Percentiles rank a stretch among this genome's conserved stretches.
These are phyloP conservation scores for Magnaporthales sp. DNA, from an alignment of 2,329 filamentous ascomycete genomes.

Conservation along the genomic window DNA sequence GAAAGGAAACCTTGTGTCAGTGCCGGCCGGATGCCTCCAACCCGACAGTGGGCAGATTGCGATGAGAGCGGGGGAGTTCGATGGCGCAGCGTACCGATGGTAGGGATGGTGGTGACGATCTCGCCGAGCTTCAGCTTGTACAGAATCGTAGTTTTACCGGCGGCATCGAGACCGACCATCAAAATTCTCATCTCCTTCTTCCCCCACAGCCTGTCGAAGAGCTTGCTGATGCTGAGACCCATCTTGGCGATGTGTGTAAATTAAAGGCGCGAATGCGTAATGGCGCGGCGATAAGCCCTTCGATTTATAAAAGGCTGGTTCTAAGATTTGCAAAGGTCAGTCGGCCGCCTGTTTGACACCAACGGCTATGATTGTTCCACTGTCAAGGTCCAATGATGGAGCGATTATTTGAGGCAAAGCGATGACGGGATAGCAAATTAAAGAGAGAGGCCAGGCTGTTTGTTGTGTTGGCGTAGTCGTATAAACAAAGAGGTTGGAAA, in stretches of 20 bases:
- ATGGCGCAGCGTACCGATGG: slow-evolving; percentile 62
- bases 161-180: slow-evolving; percentile 98
- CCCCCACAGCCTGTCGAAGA: slow-evolving; percentile 93
- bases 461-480: neutral
- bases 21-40: neutral
- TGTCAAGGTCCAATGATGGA: neutral
- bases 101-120: slow-evolving; percentile 98
- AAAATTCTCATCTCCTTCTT: slow-evolving; percentile 99
- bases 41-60: neutral
- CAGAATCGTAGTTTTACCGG: slow-evolving; percentile 99
- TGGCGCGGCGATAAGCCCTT: neutral
- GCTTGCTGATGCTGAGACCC: slow-evolving; percentile 96
- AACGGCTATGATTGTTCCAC: neutral
- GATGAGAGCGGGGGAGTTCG: neutral
- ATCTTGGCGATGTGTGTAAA: slow-evolving; percentile 56
- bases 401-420: neutral
- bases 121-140: slow-evolving; percentile 99
- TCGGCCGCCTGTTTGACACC: neutral
- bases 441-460: neutral
- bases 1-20: neutral
- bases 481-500: slow-evolving; percentile 1
- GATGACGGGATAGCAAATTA: neutral
- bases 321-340: neutral
- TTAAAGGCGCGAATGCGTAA: neutral
- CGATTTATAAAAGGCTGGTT: neutral